Evolutionary conservation across 2,329 filamentous ascomycete genomes (phyloP), one percentile per base, ranked within the genome.

Genomic region (Colletotrichum lindemuthianum): DNA sequence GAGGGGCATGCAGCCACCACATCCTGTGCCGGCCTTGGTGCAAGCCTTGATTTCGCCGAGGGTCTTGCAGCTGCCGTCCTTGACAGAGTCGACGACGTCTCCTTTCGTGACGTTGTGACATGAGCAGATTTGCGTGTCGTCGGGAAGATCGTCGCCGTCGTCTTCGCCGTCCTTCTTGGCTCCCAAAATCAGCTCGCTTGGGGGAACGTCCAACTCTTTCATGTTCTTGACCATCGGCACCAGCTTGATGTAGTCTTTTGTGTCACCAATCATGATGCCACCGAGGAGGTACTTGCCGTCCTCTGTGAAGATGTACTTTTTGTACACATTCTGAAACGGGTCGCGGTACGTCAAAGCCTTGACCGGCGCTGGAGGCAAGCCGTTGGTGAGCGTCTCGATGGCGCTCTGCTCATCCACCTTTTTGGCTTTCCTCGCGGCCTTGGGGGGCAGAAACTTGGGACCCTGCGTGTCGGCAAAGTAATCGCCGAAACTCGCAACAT

Each of bases 211-310:
- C 1, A 97, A 83, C 67, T 84, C 82, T 74, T 94, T 96, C 73
- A 93, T 91, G 69, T 87, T 89, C 79, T 94, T 96, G 59, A 96
- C 92, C 83, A 97, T 88, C 1, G 92, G 91, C 1, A 96, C 92
- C 24, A 97, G 80, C 75, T 95, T 97, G 78, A 96, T 86, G 72
- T 97, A 97, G 78, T 97, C 93, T 67, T 87, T 90, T 0, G 92
- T 96, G 72, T 97, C 93, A 43, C 93, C 94, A 66, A 97, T 96
- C 92, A 97, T 97, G 92, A 97, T 97, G 4, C 93, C 94, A n/a
- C 93, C 93, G 0, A 97, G 86, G 1, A 97, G 81, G 71, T 95
- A 95, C 75, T 96, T 96, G 33, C 93, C 93, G 73, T 97, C 94
- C 72, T 89, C 81, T 0, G 93, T 96, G 72, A 97, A 97, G 10